Base-by-base conservation (phyloP, 306 rosid species). In the Gynostemma pentaphyllum region DNA sequence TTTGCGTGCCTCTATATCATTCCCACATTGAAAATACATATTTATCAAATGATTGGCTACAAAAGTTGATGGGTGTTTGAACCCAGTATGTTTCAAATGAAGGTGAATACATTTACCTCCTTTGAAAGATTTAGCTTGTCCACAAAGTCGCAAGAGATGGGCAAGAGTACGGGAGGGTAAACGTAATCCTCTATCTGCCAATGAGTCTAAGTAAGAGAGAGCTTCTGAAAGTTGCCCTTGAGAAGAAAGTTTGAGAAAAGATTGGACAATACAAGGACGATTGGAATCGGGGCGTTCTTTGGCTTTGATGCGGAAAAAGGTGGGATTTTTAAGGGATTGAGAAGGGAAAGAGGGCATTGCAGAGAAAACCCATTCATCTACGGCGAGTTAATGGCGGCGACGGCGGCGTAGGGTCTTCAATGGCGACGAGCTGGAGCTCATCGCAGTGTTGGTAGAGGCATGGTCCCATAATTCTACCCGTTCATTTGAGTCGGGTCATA, bases 21-120 rank as follows among this genome's bases (percentile, higher is more conserved):
- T 78, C 1, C 87, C 94, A 44, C 95, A 87, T 40, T 78, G 45
- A 7, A 76, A 78, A 41, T 90, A 90, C 87, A 85, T 79, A 10
- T 24, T 44, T 9, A 90, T 87, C 72, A 90, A 78, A 69, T 84
- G 88, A 74, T 90, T 90, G 2, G 83, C 83, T 3, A 90, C 36
- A 66, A 85, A 48, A 22, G 75, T 75, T 0, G 83, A 39, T n/a
- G 94, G 95, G 14, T 69, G 83, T 53, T 84, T 90, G 64, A 78
- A 68, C 21, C 97, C 95, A 0, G 81, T 85, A 37, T 82, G 79
- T 74, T 78, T 79, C 85, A 87, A 57, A 72, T 90, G 88, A 6
- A 81, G 73, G 59, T 90, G 94, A 77, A 90, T 71, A 62, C 83
- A 72, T 78, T 76, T 87, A 4, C 90, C 95, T 46, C 77, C 72